Evolutionary conservation across 106 monocot species (phyloP), one percentile per base, ranked within the genome.

Genomic region (Dendrobium chrysotoxum): DNA sequence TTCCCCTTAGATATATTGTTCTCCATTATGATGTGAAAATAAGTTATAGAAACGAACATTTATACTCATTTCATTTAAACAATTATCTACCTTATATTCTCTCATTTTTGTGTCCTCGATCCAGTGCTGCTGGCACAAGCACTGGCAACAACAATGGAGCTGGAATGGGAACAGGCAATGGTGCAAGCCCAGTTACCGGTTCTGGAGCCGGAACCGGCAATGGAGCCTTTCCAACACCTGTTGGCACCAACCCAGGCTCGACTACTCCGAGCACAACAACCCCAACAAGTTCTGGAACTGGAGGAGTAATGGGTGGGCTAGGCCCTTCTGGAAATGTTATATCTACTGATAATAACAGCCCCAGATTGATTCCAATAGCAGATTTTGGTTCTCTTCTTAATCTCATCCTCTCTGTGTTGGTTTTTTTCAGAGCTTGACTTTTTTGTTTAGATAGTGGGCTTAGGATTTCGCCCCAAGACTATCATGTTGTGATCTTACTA

Each of bases 41-140:
- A 50, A 13, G 50, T 13, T 50, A 50, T 13, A 50, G 50, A 50
- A 13, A 50, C 2, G n/a, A 50, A 12, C 13, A 50, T 5, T 26
- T 65, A 4, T 28, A 0, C 68, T 68, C 26, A 68, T 11, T 26
- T 68, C 30, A 15, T 70, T 70, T 35, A 70, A 31, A 35, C 35
- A 65, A 35, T 42, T 18, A 17, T 42, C n/a, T 67, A 11, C 26
- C 5, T 67, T 26, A 11, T 35, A 17, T 16, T 4, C 12, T 40
- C 42, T 75, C n/a, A 42, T 75, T 75, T 28, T 8, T 8, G 2
- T 35, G 42, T 75, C 16, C 42, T 10, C 26, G 9, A 76, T 57
- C 21, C 83, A 88, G 88, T 80, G 79, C 83, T 85, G 83, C 85
- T 26, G 90, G 85, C 31, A 83, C 82, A 17, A 73, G 82, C 47